Percentiles rank a stretch among this genome's conserved stretches.
These are phyloP conservation scores for Fraxinus xanthoxyloides DNA, from an alignment of 305 asterid genomes.

Conservation along the genomic window DNA sequence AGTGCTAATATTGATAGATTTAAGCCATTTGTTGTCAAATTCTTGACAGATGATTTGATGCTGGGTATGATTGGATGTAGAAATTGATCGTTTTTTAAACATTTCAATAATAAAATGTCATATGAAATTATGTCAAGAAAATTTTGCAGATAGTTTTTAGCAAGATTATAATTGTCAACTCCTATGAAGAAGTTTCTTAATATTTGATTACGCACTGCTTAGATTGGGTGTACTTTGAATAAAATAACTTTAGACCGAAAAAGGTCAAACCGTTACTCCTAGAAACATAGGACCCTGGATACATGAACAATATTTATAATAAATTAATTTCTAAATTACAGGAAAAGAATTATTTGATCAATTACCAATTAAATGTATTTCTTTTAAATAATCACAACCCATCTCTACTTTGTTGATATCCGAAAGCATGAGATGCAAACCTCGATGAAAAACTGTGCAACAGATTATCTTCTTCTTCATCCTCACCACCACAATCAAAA, in stretches of 20 bases:
- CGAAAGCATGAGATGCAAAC: conserved; percentile 38
- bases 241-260: neutral
- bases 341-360: neutral
- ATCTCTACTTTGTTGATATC: conserved; percentile 34
- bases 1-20: neutral
- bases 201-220: neutral
- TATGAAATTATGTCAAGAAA: too few relatives aligned
- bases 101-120: too few relatives aligned
- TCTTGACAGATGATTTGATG: too few relatives aligned
- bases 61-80: too few relatives aligned
- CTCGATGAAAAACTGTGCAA: conserved; percentile 52
- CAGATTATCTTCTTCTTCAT: conserved; percentile 36
- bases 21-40: too few relatives aligned
- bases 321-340: neutral
- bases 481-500: conserved; percentile 37
- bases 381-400: conserved; percentile 13
- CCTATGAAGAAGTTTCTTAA: neutral
- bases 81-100: too few relatives aligned
- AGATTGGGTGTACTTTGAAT: neutral
- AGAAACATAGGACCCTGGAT: neutral
- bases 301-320: neutral
- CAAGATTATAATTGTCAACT: too few relatives aligned
- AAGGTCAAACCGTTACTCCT: neutral
- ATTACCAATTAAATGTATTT: neutral
- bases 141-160: too few relatives aligned